Percentiles rank a stretch among this genome's conserved stretches.
Evolutionary conservation across 257 asterid genomes (phyloP).

Genomic region (Rehmannia glutinosa): DNA sequence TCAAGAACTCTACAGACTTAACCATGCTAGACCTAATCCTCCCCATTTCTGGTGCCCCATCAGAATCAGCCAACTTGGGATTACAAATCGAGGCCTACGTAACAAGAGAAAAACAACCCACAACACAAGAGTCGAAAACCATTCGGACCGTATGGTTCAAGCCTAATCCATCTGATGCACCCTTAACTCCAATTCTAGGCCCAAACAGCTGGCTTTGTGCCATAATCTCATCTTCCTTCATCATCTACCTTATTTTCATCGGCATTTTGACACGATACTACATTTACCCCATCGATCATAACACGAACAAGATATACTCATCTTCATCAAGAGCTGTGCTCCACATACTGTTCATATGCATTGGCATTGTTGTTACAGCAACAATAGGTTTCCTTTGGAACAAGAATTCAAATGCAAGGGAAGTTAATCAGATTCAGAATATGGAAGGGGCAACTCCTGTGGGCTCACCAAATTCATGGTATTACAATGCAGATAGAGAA

Average conservation of each 20-base stretch:
- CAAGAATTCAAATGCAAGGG: conserved; percentile 35
- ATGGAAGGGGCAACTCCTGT: conserved; percentile 48
- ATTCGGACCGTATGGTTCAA: conserved; percentile 47
- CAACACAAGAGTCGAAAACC: conserved; percentile 16
- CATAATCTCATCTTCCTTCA: conserved; percentile 53
- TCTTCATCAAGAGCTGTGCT: conserved; percentile 30
- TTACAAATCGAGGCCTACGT: conserved; percentile 53
- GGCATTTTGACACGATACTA: conserved; percentile 44
- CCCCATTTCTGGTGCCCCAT: too few species aligned
- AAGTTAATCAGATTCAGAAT: conserved; percentile 45
- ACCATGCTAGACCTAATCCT: conserved; percentile 56
- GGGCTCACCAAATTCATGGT: conserved; percentile 42
- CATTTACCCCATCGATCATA: conserved; percentile 60
- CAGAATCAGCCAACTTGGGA: conserved; percentile 26
- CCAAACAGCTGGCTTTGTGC: conserved; percentile 55
- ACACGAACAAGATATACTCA: conserved; percentile 40
- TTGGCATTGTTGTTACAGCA: conserved; percentile 34
- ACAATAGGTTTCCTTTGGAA: conserved; percentile 48
- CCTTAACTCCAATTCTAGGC: conserved; percentile 53
- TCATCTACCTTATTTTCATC: conserved; percentile 44
- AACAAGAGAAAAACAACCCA: conserved; percentile 43
- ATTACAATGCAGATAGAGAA: conserved; percentile 48
- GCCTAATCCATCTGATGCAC: conserved; percentile 47
- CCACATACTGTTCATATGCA: conserved; percentile 44
- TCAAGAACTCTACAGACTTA: conserved; percentile 57